phyloP scores from a whole-genome alignment of 495 filamentous ascomycete genomes.

The Talaromyces trachyspermus region DNA sequence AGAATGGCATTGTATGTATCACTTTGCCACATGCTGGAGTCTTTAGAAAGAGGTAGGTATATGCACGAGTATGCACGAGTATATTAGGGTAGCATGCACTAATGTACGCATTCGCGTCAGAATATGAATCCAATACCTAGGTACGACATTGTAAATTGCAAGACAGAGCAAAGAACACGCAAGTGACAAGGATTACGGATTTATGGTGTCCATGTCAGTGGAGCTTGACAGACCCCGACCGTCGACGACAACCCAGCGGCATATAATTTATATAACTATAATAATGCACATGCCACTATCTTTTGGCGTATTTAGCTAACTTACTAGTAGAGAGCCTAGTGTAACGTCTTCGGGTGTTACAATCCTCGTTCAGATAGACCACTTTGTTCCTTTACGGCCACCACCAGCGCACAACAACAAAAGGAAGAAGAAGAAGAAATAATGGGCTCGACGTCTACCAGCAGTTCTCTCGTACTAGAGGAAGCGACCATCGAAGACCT shows the following conservation, averaged over 20 bases:
- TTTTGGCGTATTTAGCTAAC: slow-evolving; percentile 3
- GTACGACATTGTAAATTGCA: too few species aligned
- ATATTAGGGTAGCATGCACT: slow-evolving; percentile 6
- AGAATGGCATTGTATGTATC: slow-evolving; percentile 3
- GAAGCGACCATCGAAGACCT: slow-evolving; percentile 18
- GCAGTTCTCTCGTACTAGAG: slow-evolving; percentile 12
- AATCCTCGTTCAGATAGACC: background rate
- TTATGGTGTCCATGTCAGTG: slow-evolving; percentile 2
- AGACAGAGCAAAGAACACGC: too few species aligned
- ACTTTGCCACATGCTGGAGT: slow-evolving; percentile 3
- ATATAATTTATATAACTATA: too few species aligned
- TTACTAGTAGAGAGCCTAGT: background rate
- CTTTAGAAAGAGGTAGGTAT: background rate
- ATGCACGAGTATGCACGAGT: background rate
- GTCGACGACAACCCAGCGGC: too few species aligned
- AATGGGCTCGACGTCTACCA: background rate
- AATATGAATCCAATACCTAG: background rate
- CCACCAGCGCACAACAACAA: background rate
- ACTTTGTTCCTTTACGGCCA: background rate
- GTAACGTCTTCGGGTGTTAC: background rate
- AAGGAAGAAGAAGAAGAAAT: background rate
- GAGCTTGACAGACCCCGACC: too few species aligned
- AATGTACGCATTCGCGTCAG: background rate
- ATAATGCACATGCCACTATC: too few species aligned
- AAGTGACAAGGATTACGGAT: too few species aligned